Conservation (phyloP, 1,284 basidiomycete species). For the Takashimella tepidaria region DNA sequence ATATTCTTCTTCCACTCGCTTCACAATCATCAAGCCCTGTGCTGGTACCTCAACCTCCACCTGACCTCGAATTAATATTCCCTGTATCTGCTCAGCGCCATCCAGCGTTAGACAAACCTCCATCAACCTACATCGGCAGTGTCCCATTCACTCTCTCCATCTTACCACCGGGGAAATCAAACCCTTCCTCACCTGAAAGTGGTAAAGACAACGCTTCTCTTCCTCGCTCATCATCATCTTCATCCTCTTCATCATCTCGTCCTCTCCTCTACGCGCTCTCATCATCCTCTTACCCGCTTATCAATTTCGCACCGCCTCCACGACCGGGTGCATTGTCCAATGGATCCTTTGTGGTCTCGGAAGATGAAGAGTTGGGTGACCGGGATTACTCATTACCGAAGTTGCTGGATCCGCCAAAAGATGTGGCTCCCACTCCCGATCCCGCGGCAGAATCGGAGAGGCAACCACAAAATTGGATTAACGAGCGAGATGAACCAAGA, state of each 20-base stretch:
- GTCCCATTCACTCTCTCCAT: conserved; percentile 23
- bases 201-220: neutral
- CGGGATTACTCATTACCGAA: conserved; percentile 32
- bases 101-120: conserved; percentile 22
- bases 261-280: conserved; percentile 43
- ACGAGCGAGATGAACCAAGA: conserved; percentile 1
- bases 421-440: conserved; percentile 1
- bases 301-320: conserved; percentile 40
- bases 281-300: conserved; percentile 41
- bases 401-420: conserved; percentile 39
- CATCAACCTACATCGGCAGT: conserved; percentile 40
- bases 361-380: conserved; percentile 25
- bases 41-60: conserved; percentile 46
- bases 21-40: conserved; percentile 38
- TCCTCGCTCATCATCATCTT: neutral
- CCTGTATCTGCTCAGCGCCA: conserved; percentile 18
- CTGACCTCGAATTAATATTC: conserved; percentile 37
- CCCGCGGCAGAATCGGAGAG: conserved; percentile 5
- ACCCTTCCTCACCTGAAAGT: neutral
- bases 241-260: neutral
- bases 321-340: conserved; percentile 35
- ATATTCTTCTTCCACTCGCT: conserved; percentile 39
- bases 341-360: conserved; percentile 37
- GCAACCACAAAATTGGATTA: neutral
- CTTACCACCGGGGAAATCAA: neutral